Evolutionary conservation across 768 basidiomycete species (phyloP), one percentile per base, ranked within the genome.

Genomic region (Rhodotorula paludigena): DNA sequence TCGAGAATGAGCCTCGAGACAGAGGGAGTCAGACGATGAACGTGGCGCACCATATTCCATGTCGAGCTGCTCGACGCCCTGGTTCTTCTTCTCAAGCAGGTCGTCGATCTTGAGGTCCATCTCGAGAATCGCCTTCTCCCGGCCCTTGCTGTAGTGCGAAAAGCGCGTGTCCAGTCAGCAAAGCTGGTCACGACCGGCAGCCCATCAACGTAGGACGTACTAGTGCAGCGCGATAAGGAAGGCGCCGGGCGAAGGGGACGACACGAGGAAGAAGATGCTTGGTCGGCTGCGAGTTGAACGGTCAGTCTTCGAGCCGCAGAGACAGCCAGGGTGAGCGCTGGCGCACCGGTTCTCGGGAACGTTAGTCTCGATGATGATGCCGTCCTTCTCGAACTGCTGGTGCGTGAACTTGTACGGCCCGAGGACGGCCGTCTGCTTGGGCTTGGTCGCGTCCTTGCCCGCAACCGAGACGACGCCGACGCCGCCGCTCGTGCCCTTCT

Each of bases 211-310:
- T 1, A 28, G 5, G 79, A 96, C 97, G 82, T 12, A 71, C 69
- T 98, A 99, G 79, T 98, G 94, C 59, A 99, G 82, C 7, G 94
- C 96, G 72, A 99, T 99, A 78, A 99, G 93, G 79, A 97, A 99
- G 15, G 96, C 96, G 54, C 96, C 96, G 0, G 96, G 94, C 14
- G 91, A 90, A 3, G 96, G 96, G 41, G 93, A 97, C 35, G 90
- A 93, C 78, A 99, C 92, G 76, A 93, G 97, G 85, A 98, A 98
- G 81, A 93, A 98, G 73, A 98, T 97, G 78, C 96, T 94, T 44
- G 92, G 89, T 59, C 94, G 92, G 63, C 93, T 96, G 68, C 21
- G 21, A 20, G 28, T 18, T 59, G 42, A 11, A 12, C 18, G 36
- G 3, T 14, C 45, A 28, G 18, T 4, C 23, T 28, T 12, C 30